A percentile compares a stretch with the other conserved stretches of the same genome.
phyloP scores from a whole-genome alignment of 192 early-diverging fungal species.

The Phycomyces blakesleeanus region DNA sequence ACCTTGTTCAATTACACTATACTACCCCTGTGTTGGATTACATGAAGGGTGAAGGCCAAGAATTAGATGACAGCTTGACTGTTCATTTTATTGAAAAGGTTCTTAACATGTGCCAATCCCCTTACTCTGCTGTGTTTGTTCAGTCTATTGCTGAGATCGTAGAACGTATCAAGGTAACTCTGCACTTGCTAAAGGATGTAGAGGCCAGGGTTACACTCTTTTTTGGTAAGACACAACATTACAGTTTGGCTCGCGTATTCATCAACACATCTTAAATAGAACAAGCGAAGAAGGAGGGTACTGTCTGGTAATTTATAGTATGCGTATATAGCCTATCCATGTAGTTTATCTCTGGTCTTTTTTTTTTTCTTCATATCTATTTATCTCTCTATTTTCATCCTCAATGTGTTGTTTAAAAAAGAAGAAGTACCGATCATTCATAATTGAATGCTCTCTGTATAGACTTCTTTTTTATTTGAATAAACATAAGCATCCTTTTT shows the following conservation, averaged over 20 bases:
- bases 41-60: conserved; percentile 44
- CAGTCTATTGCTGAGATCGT: conserved; percentile 12
- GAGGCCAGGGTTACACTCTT: not conserved
- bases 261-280: too few relatives aligned
- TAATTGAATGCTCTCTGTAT: too few relatives aligned
- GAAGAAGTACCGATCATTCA: too few relatives aligned
- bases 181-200: conserved; percentile 14
- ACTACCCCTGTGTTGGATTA: conserved; percentile 61
- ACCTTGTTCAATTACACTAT: conserved; percentile 60
- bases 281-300: too few relatives aligned
- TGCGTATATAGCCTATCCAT: too few relatives aligned
- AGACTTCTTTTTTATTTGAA: too few relatives aligned
- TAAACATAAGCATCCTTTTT: too few relatives aligned
- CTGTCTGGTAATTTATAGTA: too few relatives aligned
- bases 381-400: too few relatives aligned
- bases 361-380: too few relatives aligned
- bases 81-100: conserved; percentile 63
- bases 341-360: too few relatives aligned
- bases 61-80: conserved; percentile 64
- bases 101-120: conserved; percentile 9
- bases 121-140: conserved; percentile 2
- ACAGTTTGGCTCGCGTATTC: not conserved
- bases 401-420: too few relatives aligned
- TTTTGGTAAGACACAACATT: conserved; percentile 16
- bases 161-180: conserved; percentile 5